These are phyloP conservation scores for Anthracocystis setariae DNA, from an alignment of 1,284 basidiomycete species.

Conservation along the genomic window DNA sequence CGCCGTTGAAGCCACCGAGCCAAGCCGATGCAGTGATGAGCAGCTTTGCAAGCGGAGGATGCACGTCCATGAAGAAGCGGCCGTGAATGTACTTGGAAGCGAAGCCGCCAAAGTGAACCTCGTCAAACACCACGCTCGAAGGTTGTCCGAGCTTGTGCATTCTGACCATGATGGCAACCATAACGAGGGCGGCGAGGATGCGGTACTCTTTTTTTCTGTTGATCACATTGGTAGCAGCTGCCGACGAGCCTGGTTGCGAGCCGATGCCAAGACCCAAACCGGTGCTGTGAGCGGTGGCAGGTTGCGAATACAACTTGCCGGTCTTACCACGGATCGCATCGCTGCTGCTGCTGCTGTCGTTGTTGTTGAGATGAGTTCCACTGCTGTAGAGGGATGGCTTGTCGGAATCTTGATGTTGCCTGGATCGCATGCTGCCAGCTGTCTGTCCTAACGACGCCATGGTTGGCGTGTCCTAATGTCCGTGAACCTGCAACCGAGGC, in stretches of 20 bases:
- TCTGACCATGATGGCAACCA: constrained; percentile 52
- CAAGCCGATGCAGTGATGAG: constrained; percentile 90
- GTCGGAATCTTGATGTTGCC: constrained; percentile 27
- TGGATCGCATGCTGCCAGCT: constrained; percentile 41
- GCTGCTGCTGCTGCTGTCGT: too few species aligned
- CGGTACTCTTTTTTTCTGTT: constrained; percentile 26
- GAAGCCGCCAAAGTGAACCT: constrained; percentile 70
- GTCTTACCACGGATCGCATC: constrained; percentile 32
- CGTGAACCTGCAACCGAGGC: too few species aligned
- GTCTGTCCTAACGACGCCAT: constrained; percentile 54
- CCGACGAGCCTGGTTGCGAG: constrained; percentile 37
- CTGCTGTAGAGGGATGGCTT: constrained; percentile 38
- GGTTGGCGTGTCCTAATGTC: neutral
- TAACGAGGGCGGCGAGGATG: constrained; percentile 34
- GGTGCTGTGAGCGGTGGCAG: constrained; percentile 17
- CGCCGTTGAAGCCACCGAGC: constrained; percentile 87
- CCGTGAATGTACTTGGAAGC: constrained; percentile 88
- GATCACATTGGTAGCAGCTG: constrained; percentile 31
- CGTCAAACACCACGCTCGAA: constrained; percentile 66
- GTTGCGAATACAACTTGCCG: constrained; percentile 24
- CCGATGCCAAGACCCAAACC: constrained; percentile 51
- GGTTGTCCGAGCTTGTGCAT: constrained; percentile 60
- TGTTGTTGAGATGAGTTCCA: constrained; percentile 5
- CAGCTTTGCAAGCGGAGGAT: constrained; percentile 95
- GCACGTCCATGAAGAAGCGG: constrained; percentile 92